Evolutionary conservation across 495 filamentous ascomycete species (phyloP), one percentile per base, ranked within the genome.

Genomic region (Aspergillus egyptiacus): DNA sequence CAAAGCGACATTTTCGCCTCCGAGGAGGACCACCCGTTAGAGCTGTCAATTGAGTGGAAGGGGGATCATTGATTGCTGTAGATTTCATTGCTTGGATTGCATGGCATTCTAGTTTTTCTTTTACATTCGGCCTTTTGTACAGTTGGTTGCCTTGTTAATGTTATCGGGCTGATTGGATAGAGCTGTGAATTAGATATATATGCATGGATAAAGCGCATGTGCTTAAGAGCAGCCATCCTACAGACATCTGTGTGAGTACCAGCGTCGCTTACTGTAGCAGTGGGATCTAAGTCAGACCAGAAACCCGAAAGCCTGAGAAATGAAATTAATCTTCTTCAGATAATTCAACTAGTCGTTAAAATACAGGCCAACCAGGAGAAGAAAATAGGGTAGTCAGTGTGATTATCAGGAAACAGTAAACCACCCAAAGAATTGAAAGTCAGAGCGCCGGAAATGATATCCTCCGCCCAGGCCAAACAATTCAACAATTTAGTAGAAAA

Each of bases 1-100:
- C 60, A 72, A 46, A 73, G 70, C 54, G 60, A 60, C 31, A 44
- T 75, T 17, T 75, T 60, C 39, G 61, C 61, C 23, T 61, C 65
- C 8, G 40, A 60, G 34, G 63, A 48, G 17, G 63, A 63, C 2
- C 70, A 73, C 53, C 55, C 57, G 8, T 59, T 75, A 39, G 65
- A 72, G 42, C 40, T 75, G 15, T 60, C 60, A 14, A 65, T 75
- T 19, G 56, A 46, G 0, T 75, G 70, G 71, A 56, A 50, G 17
- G 41, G 45, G 18, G 43, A 43, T 14, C 32, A 42, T 17, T 40
- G 18, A 38, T 25, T 38, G n/a, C 2, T 22, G 18, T 18, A 46
- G 22, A 45, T 18, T n/a, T n/a, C n/a, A n/a, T n/a, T n/a, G n/a
- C n/a, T n/a, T n/a, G n/a, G 5, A 27, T 27, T 31, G n/a, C 28